These are phyloP conservation scores for Geum urbanum DNA, from an alignment of 306 rosid species.

Conservation along the genomic window DNA sequence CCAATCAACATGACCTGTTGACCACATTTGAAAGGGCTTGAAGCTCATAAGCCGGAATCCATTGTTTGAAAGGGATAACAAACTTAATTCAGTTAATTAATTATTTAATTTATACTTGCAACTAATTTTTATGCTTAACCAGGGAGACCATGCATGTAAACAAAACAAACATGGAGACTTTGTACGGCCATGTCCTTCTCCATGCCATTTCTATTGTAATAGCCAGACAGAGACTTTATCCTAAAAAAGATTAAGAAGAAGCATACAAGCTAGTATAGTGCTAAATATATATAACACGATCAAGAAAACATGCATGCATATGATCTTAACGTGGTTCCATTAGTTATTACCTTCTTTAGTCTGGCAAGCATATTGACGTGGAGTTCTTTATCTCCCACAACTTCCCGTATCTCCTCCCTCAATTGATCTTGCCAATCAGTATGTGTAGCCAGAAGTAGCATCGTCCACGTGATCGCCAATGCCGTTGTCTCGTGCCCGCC, in stretches of 20 bases:
- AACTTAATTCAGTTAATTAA: background rate
- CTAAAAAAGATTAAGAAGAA: background rate
- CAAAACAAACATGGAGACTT: background rate
- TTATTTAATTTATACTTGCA: too few species aligned
- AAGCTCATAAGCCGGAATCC: background rate
- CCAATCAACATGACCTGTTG: background rate
- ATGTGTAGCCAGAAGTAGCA: slow-evolving; percentile 66
- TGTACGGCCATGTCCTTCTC: background rate
- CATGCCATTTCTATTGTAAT: background rate
- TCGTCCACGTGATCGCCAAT: slow-evolving; percentile 77
- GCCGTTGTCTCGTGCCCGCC: slow-evolving; percentile 96
- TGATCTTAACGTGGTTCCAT: background rate
- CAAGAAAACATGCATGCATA: background rate
- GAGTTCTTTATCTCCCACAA: slow-evolving; percentile 42
- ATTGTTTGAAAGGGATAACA: background rate
- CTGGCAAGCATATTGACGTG: slow-evolving; percentile 47
- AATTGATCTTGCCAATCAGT: slow-evolving; percentile 66
- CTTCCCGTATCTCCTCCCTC: slow-evolving; percentile 69
- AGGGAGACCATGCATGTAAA: background rate
- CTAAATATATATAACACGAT: background rate
- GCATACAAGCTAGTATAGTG: background rate
- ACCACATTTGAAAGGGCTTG: background rate
- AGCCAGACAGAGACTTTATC: background rate
- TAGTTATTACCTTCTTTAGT: slow-evolving; percentile 54
- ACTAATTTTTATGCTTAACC: background rate